Evolutionary conservation across 1,139 yeast genomes (phyloP), one percentile per base, ranked within the genome.

Genomic region (Wickerhamomyces sp.): DNA sequence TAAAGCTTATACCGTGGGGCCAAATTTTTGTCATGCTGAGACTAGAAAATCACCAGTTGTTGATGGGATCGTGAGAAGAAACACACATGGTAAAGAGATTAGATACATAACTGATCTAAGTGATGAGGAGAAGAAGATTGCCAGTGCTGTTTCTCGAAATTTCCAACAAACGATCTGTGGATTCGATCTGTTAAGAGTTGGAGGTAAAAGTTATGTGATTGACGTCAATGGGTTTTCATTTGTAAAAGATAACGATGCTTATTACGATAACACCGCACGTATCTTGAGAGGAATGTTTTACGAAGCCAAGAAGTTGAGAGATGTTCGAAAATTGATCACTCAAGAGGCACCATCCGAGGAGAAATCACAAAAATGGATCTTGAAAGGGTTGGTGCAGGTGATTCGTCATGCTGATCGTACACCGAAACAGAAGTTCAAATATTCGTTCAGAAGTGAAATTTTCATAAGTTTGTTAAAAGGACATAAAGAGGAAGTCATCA

Each of bases 161-260:
- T 93, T 93, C 58, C 81, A 84, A 39, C 99, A 93, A 62, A 85
- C 94, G n/a, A 89, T 93, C 45, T 93, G 99, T 64, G 99, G 99
- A 2, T 93, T 93, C 64, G 99, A 93, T 59, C 66, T 93, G 36
- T 69, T 93, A 36, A 72, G 98, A 51, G 97, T 89, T 3, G 74
- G 83, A 42, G 96, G 96, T 8, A 71, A 78, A 50, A 82, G 94
- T 37, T 93, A 75, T 58, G 98, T 93, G 21, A 93, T 93, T 58
- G 99, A 93, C 59, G 99, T 93, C 28, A 93, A 93, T 59, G 99
- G 99, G 1, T 91, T 93, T 55, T 89, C 97, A 0, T 93, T 93
- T 62, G 99, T 93, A 26, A 93, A 93, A 57, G 98, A 93, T 56
- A 91, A 87, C 53, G 70, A 71, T 38, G 81, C 75, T 2, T 93